Evolutionary conservation across 2,329 filamentous ascomycete genomes (phyloP).

Genomic region (Trichoderma sp.): DNA sequence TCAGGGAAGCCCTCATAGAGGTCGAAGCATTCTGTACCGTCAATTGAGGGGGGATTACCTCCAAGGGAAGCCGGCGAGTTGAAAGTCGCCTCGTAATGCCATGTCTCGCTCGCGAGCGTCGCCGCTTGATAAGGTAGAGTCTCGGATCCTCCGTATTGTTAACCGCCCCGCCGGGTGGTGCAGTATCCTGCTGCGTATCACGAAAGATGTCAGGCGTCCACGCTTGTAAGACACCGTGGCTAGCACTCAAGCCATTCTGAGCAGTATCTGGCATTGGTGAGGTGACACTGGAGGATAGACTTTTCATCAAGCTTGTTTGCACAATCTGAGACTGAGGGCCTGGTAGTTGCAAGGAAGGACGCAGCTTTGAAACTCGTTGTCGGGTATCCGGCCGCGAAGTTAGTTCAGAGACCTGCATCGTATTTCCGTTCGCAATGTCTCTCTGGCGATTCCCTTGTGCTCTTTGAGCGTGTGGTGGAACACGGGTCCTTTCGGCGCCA

Average conservation of each 20-base stretch:
- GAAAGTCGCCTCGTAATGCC: slow-evolving; percentile 32
- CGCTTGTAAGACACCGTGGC: not conserved
- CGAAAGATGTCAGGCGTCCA: not conserved
- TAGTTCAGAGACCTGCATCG: not conserved
- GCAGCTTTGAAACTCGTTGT: not conserved
- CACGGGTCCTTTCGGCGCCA: too few relatives aligned
- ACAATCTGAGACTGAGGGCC: slow-evolving; percentile 13
- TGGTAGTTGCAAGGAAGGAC: not conserved
- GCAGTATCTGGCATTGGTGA: too few relatives aligned
- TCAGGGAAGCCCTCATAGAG: not conserved
- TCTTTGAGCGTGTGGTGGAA: not conserved
- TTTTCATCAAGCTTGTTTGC: slow-evolving; percentile 23
- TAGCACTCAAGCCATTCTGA: not conserved
- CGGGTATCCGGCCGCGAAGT: not conserved
- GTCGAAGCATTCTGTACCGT: slow-evolving; percentile 30
- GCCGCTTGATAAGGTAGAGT: slow-evolving; percentile 32
- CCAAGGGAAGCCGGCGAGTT: slow-evolving; percentile 35
- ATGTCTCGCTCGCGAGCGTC: slow-evolving; percentile 30
- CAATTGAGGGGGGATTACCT: slow-evolving; percentile 33
- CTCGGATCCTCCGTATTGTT: slow-evolving; percentile 29
- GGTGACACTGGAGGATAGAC: not conserved
- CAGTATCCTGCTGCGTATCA: not conserved
- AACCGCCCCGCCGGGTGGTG: too few relatives aligned
- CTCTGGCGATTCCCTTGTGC: not conserved
- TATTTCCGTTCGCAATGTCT: not conserved